Evolutionary conservation across 2,329 filamentous ascomycete species (phyloP).

Genomic region (Fusarium devonianum): DNA sequence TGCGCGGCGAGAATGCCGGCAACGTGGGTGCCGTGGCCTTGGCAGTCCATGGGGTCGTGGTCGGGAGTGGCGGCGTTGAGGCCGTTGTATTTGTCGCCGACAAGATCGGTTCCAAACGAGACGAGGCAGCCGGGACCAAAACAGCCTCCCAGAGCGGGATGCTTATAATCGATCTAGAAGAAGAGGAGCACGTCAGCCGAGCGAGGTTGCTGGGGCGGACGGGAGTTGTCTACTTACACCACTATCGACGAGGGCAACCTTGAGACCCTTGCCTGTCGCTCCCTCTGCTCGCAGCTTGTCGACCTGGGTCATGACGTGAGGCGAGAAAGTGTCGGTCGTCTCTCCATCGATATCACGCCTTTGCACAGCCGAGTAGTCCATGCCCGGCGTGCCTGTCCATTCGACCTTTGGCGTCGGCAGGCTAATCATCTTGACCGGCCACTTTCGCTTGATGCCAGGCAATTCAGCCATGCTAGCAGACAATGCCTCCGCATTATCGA

Average conservation of each 20-base stretch:
- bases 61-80: conserved; percentile 53
- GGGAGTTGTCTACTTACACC: conserved; percentile 53
- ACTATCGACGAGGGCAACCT: conserved; percentile 61
- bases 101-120: conserved; percentile 63
- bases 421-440: conserved; percentile 55
- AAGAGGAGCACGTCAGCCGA: conserved; percentile 6
- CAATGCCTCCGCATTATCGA: conserved; percentile 53
- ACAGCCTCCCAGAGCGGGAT: conserved; percentile 69
- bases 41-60: conserved; percentile 62
- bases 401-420: conserved; percentile 52
- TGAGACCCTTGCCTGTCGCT: conserved; percentile 59
- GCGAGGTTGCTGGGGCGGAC: accelerated
- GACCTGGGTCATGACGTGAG: conserved; percentile 65
- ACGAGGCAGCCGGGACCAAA: conserved; percentile 68
- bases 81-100: conserved; percentile 61
- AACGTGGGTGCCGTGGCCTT: conserved; percentile 68
- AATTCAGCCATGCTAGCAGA: conserved; percentile 51
- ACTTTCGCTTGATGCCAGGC: conserved; percentile 57
- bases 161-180: conserved; percentile 65
- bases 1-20: conserved; percentile 69
- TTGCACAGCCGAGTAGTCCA: conserved; percentile 28
- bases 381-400: conserved; percentile 50
- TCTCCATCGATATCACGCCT: conserved; percentile 30
- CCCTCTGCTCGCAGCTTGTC: conserved; percentile 59
- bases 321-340: conserved; percentile 51